A percentile compares a stretch with the other conserved stretches of the same genome.
These are phyloP conservation scores for Zygoascus bituminiphila DNA, from an alignment of 805 yeast species.

Conservation along the genomic window DNA sequence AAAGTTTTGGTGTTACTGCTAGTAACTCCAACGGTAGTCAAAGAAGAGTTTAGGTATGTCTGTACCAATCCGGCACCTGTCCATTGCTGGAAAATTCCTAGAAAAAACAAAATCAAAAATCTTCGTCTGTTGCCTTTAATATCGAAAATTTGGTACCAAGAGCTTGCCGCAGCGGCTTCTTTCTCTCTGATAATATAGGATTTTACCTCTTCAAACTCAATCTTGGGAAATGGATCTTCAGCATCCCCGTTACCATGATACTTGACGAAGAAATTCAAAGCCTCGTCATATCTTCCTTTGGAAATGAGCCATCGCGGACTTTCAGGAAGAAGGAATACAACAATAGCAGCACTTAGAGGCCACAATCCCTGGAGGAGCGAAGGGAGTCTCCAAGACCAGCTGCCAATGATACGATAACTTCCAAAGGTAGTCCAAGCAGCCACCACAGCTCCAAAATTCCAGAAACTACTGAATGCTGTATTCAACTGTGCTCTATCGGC, in stretches of 20 bases:
- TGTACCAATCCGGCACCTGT: slow-evolving; percentile 13
- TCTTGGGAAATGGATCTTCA: slow-evolving; percentile 4
- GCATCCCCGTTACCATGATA: slow-evolving; percentile 15
- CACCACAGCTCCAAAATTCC: slow-evolving; percentile 42
- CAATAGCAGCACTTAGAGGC: slow-evolving; percentile 40
- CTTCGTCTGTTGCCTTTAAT: slow-evolving; percentile 11
- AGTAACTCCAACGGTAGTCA: slow-evolving; percentile 46
- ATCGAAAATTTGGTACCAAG: slow-evolving; percentile 8
- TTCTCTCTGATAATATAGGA: background rate
- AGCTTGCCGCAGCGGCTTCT: background rate
- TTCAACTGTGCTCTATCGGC: slow-evolving; percentile 36
- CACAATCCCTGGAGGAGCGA: slow-evolving; percentile 60
- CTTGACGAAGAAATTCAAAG: slow-evolving; percentile 28
- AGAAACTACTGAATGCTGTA: slow-evolving; percentile 38
- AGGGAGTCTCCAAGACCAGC: slow-evolving; percentile 58
- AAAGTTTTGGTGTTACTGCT: slow-evolving; percentile 3
- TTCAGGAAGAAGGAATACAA: slow-evolving; percentile 6
- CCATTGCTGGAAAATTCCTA: slow-evolving; percentile 12
- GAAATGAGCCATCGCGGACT: slow-evolving; percentile 8
- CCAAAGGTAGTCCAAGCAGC: slow-evolving; percentile 58
- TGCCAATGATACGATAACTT: slow-evolving; percentile 35
- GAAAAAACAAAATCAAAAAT: slow-evolving; percentile 5
- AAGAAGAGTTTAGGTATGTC: slow-evolving; percentile 42
- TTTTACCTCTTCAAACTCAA: slow-evolving; percentile 6
- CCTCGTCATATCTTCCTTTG: slow-evolving; percentile 22